Evolutionary conservation across 495 filamentous ascomycete genomes (phyloP).

Genomic region (Extremus antarcticus): DNA sequence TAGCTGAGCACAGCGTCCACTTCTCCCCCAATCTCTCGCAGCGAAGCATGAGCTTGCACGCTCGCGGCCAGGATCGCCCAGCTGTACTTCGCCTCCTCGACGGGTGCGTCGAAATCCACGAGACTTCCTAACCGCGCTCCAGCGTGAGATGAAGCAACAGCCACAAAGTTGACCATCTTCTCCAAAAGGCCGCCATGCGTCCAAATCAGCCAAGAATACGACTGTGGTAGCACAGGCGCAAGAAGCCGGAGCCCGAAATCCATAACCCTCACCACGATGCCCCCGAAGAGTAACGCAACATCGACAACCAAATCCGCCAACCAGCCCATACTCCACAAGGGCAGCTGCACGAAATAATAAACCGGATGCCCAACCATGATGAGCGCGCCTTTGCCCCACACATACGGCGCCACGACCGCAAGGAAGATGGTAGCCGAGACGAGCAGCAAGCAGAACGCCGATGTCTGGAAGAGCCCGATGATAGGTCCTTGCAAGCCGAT

Average conservation of each 20-base stretch:
- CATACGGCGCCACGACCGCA: conserved; percentile 84
- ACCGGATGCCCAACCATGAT: conserved; percentile 70
- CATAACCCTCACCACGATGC: conserved; percentile 10
- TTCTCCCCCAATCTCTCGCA: conserved; percentile 6
- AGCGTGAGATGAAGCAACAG: background rate
- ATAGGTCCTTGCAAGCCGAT: conserved; percentile 94
- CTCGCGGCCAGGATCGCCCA: conserved; percentile 9
- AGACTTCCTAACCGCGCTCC: conserved; percentile 2
- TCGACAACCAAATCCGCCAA: conserved; percentile 62
- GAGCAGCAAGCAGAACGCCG: conserved; percentile 81
- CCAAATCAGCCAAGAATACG: background rate
- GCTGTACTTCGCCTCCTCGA: conserved; percentile 4
- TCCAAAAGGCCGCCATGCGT: background rate
- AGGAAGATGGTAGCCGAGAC: conserved; percentile 74
- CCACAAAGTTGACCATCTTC: conserved; percentile 11
- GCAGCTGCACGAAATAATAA: conserved; percentile 53
- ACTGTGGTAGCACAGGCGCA: too few species aligned
- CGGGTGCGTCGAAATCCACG: background rate
- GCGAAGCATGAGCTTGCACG: conserved; percentile 14
- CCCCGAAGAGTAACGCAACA: conserved; percentile 44
- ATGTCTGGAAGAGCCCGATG: conserved; percentile 82
- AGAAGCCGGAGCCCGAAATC: background rate
- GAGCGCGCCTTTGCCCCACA: conserved; percentile 73
- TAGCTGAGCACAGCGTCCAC: conserved; percentile 1
- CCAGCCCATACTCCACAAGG: conserved; percentile 57